phyloP scores from a whole-genome alignment of 202 grass and related monocot species.

The Setaria italica region DNA sequence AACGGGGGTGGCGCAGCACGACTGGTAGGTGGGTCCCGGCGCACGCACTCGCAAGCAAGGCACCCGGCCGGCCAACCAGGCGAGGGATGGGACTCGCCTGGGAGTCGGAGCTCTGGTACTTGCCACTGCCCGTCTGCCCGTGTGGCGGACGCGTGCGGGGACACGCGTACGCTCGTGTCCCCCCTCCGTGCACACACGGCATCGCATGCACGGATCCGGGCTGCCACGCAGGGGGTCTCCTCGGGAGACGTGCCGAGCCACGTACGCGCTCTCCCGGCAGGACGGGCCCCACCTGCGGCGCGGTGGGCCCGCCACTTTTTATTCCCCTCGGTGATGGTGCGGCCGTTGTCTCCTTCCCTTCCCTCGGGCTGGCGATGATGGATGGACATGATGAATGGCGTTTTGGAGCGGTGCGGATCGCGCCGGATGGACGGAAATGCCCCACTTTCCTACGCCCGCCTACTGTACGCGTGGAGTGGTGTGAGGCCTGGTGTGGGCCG shows the following conservation, averaged over 20 bases:
- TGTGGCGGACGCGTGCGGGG: constrained; percentile 36
- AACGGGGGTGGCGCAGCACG: background rate
- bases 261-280: background rate
- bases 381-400: background rate
- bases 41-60: background rate
- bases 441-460: background rate
- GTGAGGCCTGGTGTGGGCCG: background rate
- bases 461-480: background rate
- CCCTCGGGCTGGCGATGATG: background rate
- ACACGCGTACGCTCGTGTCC: constrained; percentile 33
- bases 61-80: background rate
- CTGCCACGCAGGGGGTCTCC: background rate
- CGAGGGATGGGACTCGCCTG: background rate
- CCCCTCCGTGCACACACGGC: constrained; percentile 17
- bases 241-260: background rate
- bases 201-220: constrained; percentile 6
- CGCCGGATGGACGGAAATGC: background rate
- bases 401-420: background rate
- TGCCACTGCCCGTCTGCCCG: background rate
- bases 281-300: background rate
- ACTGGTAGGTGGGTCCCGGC: constrained; percentile 13
- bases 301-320: background rate
- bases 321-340: constrained; percentile 27
- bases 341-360: background rate
- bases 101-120: background rate